phyloP scores from a whole-genome alignment of 2,329 filamentous ascomycete species.

The Trichoderma lentiforme region DNA sequence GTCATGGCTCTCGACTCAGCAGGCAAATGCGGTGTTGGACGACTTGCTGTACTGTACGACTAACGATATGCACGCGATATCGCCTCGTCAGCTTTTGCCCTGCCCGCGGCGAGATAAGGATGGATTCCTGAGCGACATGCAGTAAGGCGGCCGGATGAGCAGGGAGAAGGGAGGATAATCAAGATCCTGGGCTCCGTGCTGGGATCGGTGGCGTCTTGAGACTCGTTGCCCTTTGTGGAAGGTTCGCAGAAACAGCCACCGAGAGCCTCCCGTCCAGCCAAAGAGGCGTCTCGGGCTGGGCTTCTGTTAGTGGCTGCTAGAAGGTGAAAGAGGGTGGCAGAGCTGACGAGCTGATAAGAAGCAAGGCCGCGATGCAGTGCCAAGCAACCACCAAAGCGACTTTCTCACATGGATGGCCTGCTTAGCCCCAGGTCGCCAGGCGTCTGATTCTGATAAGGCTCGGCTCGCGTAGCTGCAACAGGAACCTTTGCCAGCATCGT shows the following conservation, averaged over 20 bases:
- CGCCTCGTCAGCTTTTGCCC: background rate
- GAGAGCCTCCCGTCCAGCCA: slow-evolving; percentile 8
- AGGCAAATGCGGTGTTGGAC: background rate
- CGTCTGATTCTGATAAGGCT: slow-evolving; percentile 9
- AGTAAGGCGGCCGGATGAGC: background rate
- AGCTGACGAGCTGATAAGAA: slow-evolving; percentile 14
- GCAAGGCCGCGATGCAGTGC: background rate
- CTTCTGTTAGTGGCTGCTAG: background rate
- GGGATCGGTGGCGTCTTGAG: background rate
- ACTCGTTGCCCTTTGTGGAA: slow-evolving; percentile 27
- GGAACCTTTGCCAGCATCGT: slow-evolving; percentile 14
- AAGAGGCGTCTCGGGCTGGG: background rate
- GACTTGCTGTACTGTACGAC: background rate
- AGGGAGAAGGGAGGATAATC: background rate
- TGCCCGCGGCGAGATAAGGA: background rate
- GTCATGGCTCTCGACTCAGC: background rate
- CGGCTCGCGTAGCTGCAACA: slow-evolving; percentile 3
- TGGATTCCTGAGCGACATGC: background rate
- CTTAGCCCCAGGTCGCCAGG: background rate
- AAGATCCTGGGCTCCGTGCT: background rate
- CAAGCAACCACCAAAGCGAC: background rate
- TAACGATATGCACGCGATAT: background rate
- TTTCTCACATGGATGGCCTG: background rate
- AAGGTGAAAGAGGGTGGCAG: background rate
- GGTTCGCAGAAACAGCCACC: slow-evolving; percentile 25